Percentiles rank a stretch among this genome's conserved stretches.
Evolutionary conservation across 75 land plant genomes (phyloP).

Genomic region (Pinus tabuliformis): DNA sequence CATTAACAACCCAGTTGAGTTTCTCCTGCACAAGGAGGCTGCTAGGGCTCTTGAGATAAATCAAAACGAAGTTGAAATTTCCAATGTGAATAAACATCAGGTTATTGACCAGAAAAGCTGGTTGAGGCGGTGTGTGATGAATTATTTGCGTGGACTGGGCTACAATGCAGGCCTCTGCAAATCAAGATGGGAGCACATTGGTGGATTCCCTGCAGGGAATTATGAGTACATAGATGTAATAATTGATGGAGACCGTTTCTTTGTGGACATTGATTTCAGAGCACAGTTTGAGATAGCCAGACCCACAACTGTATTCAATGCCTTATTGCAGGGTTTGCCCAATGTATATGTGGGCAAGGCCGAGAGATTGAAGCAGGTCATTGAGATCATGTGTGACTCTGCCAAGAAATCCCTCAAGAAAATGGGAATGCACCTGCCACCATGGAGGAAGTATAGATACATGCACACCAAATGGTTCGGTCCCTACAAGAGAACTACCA

Average conservation of each 20-base stretch:
- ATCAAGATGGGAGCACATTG: conserved; percentile 52
- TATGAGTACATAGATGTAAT: conserved; percentile 83
- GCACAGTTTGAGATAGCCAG: conserved; percentile 73
- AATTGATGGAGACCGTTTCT: conserved; percentile 18
- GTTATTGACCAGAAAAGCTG: neutral
- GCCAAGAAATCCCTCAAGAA: conserved; percentile 39
- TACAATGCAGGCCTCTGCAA: conserved; percentile 79
- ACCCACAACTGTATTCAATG: conserved; percentile 41
- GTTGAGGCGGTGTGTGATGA: conserved; percentile 34
- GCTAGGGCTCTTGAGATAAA: neutral
- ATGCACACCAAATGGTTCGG: conserved; percentile 51
- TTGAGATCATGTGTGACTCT: conserved; percentile 31
- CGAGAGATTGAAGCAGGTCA: conserved; percentile 23
- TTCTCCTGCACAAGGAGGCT: neutral
- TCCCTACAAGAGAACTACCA: conserved; percentile 26
- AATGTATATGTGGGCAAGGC: conserved; percentile 37
- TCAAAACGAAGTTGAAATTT: neutral
- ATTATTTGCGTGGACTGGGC: conserved; percentile 25
- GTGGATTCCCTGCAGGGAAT: conserved; percentile 41
- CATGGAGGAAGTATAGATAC: conserved; percentile 45
- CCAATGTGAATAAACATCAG: neutral
- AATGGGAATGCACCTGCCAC: conserved; percentile 35
- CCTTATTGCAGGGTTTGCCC: conserved; percentile 40
- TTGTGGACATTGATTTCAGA: conserved; percentile 70
- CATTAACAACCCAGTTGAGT: neutral